Base-by-base conservation (phyloP, 345 rosid genomes). In the Pistacia atlantica region DNA sequence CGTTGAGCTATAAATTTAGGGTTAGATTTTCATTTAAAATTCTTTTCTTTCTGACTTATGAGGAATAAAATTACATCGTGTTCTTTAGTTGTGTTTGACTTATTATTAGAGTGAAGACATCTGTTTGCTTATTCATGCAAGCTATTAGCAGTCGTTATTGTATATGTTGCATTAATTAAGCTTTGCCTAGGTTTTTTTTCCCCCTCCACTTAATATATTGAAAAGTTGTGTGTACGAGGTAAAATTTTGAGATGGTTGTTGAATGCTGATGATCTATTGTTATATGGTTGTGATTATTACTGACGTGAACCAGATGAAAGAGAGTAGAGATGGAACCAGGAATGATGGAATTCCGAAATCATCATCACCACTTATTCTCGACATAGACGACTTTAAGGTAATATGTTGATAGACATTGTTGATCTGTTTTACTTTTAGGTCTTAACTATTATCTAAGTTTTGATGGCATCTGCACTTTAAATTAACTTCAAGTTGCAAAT, bases 321-420 rank as follows among this genome's bases (percentile, higher is more conserved):
- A 84, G 74, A 74, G 78, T 77, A 85, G 76, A 75, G 97, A 85
- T 84, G 89, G 89, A 81, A 65, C 58, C 74, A 76, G 72, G 83
- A 75, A 79, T 51, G 85, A 84, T 65, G 89, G 76, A 59, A 72
- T 42, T 75, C 67, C 90, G 52, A 91, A 86, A 84, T 77, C 97
- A 52, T 72, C 94, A 37, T 85, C 98, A 18, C 93, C 97, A 13
- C 85, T 97, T 78, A 94, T 97, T 85, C 90, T 97, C 62, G 95
- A 94, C 72, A 81, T 92, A 60, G 95, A 91, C 5, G 98, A 97
- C 84, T 97, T 97, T 82, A 97, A 94, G 98, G 99, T 97, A 82
- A 42, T 74, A 57, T 37, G 76, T 25, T 66, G 67, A 80, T 66
- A 49, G n/a, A 33, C 22, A 17, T 1, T 42, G 20, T 61, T 51